Conservation (phyloP, 164 flowering plant species). For the Vitis amurensis region DNA sequence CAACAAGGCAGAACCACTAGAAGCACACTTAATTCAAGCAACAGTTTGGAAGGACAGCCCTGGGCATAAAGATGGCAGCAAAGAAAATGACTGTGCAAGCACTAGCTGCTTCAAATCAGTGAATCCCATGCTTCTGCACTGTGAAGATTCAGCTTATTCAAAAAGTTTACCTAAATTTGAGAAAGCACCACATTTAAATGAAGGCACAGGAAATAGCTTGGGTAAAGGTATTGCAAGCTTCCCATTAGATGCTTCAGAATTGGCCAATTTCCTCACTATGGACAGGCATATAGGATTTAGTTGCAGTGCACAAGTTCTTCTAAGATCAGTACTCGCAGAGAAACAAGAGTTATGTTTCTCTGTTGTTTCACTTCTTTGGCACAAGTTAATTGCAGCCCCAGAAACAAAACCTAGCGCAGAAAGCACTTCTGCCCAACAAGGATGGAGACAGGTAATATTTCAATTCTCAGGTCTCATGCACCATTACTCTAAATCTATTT, state of each 20-base stretch:
- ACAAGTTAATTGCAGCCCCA: constrained; percentile 85
- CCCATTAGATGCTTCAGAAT: constrained; percentile 83
- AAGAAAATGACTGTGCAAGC: constrained; percentile 25
- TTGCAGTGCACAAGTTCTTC: constrained; percentile 70
- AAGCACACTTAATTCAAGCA: constrained; percentile 59
- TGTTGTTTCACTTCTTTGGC: constrained; percentile 93
- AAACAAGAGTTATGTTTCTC: constrained; percentile 89
- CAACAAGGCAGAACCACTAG: constrained; percentile 84
- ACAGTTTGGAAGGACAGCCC: constrained; percentile 52
- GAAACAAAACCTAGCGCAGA: constrained; percentile 83
- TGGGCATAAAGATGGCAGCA: constrained; percentile 32
- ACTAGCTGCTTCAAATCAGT: constrained; percentile 33
- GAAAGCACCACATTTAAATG: constrained; percentile 37
- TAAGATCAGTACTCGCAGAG: constrained; percentile 76
- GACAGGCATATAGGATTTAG: constrained; percentile 85
- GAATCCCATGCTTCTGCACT: constrained; percentile 21
- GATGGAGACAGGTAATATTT: constrained; percentile 91
- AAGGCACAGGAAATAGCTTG: constrained; percentile 30
- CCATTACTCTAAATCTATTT: neutral
- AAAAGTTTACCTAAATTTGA: constrained; percentile 27
- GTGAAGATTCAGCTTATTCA: constrained; percentile 26
- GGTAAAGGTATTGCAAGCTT: constrained; percentile 59
- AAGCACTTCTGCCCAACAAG: constrained; percentile 98
- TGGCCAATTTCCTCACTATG: constrained; percentile 88
- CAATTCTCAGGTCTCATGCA: neutral